Conservation (phyloP, 192 early-diverging fungal genomes). For the Gigaspora rosea region DNA sequence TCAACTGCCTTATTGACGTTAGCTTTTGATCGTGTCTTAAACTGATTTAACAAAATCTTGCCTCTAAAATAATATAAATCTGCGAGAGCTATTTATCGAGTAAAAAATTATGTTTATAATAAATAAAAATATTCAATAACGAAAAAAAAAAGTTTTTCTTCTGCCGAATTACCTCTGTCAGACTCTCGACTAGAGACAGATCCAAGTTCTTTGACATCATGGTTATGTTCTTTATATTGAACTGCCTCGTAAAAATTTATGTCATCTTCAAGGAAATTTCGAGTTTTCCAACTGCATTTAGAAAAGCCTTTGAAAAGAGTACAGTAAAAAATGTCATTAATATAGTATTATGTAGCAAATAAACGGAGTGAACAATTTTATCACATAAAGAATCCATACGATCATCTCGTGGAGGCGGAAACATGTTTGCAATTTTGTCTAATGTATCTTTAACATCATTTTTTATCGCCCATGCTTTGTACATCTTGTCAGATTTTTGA, state of each 20-base stretch:
- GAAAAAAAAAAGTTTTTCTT: neutral
- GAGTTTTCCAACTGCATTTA: conserved; percentile 18
- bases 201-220: conserved; percentile 8
- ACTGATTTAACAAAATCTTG: conserved; percentile 50
- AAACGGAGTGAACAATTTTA: neutral
- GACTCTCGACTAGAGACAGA: neutral
- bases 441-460: conserved; percentile 24
- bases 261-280: conserved; percentile 10
- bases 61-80: conserved; percentile 61
- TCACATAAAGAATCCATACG: neutral
- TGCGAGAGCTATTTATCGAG: neutral
- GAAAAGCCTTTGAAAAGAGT: neutral
- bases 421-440: conserved; percentile 11
- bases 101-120: neutral
- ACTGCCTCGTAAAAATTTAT: conserved; percentile 20
- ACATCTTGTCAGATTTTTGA: neutral
- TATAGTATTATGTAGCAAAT: neutral
- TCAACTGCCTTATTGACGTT: conserved; percentile 56
- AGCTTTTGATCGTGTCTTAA: conserved; percentile 50
- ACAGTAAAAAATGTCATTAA: conserved; percentile 2
- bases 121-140: neutral
- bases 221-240: conserved; percentile 5
- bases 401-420: neutral
- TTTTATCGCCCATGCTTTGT: neutral
- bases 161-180: neutral